phyloP scores from a whole-genome alignment of 768 basidiomycete species.

The Suillus weaverae region DNA sequence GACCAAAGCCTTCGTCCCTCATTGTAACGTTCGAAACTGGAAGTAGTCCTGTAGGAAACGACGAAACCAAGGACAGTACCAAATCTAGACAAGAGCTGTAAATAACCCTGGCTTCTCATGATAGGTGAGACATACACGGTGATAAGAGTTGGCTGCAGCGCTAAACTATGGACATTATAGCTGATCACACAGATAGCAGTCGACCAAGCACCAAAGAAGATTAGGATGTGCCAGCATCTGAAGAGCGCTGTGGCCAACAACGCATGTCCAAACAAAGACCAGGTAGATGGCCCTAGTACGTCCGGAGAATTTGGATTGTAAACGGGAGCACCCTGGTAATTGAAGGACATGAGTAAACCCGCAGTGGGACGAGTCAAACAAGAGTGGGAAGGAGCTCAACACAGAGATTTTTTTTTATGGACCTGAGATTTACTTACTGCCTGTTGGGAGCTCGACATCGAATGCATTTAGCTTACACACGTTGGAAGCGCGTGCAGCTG shows the following conservation, averaged over 20 bases:
- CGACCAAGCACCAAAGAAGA: constrained; percentile 66
- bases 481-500: not conserved
- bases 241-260: constrained; percentile 35
- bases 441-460: not conserved
- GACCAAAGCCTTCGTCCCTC: constrained; percentile 72
- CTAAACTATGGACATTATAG: constrained; percentile 42
- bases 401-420: not conserved
- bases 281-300: constrained; percentile 2
- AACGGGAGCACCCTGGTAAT: constrained; percentile 1
- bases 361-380: not conserved
- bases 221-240: constrained; percentile 49
- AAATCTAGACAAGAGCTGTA: constrained; percentile 37
- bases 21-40: constrained; percentile 76
- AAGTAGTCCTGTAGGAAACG: constrained; percentile 69
- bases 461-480: not conserved
- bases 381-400: not conserved
- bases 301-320: not conserved
- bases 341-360: not conserved
- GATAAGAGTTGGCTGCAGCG: constrained; percentile 54
- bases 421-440: not conserved
- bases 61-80: constrained; percentile 77
- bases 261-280: constrained; percentile 40
- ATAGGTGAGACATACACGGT: constrained; percentile 53
- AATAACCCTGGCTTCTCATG: not conserved
- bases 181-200: constrained; percentile 57